Base-by-base conservation (phyloP, 1,284 basidiomycete genomes). In the Ustilago loliicola region DNA sequence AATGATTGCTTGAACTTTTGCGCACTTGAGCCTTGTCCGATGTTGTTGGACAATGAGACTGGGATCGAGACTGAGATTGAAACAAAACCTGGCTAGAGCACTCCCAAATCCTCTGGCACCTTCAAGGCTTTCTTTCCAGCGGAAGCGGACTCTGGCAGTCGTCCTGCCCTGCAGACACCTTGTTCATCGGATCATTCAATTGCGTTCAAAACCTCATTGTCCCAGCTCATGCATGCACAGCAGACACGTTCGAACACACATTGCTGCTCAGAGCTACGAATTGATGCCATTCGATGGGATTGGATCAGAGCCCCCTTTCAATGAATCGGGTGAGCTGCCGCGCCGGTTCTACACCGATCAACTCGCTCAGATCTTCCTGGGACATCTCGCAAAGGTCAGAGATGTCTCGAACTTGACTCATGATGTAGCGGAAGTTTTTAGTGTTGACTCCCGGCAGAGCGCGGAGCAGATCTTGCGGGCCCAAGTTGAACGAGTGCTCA, bases 381-480 rank as follows among this genome's bases (percentile, higher is more conserved):
- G 83, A 87, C 88, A 96, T 88, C 77, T 90, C 91, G 79, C 93
- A 94, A 55, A 98, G 87, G 85, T 93, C 91, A 53, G 91, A 88
- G 32, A 98, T 89, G 83, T 91, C 94, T 66, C 89, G 88, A 11
- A 96, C 92, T 80, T 91, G 91, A 74, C 89, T 90, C 92, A 93
- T 93, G 61, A 98, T 91, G 86, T 93, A 92, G 77, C 93, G 91
- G 67, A 92, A 90, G 83, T 96, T 97, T 88, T 95, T 94, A 51
- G 90, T 90, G 2, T 90, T 92, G 53, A 97, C 90, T 0, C 95
- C 94, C 0, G 88, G 88, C 29, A 89, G 77, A 6, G 86, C 82
- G 5, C 87, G 83, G 8, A 89, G 82, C 87, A 89, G 87, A 66
- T 88, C 88, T 82, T 86, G 80, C 2, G 83, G 80, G 11, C 77